Conservation (phyloP, 768 basidiomycete species). For the Candolleomyces eurysporus region DNA sequence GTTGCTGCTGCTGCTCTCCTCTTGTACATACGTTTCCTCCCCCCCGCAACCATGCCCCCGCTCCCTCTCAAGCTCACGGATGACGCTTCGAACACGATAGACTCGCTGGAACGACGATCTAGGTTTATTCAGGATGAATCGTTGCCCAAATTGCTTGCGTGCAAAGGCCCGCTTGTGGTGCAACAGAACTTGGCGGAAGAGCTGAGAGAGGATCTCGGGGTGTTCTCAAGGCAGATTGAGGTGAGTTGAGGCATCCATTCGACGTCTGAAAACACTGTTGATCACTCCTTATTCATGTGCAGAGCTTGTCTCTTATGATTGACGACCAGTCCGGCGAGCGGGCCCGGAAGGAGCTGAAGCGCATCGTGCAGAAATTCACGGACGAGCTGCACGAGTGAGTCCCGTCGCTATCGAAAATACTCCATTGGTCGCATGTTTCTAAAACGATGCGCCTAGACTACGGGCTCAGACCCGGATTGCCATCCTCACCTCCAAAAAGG, state of each 20-base stretch:
- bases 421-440: neutral
- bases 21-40: neutral
- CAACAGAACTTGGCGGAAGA: conserved; percentile 78
- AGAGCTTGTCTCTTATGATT: conserved; percentile 57
- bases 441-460: conserved; percentile 37
- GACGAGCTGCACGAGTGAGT: conserved; percentile 49
- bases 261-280: conserved; percentile 7
- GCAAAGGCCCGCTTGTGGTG: conserved; percentile 61
- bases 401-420: neutral
- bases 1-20: no score
- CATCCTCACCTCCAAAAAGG: conserved; percentile 68
- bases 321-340: conserved; percentile 69
- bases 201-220: conserved; percentile 71
- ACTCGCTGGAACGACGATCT: conserved; percentile 51
- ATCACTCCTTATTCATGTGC: neutral
- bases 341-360: conserved; percentile 45
- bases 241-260: conserved; percentile 30
- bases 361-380: conserved; percentile 48
- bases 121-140: conserved; percentile 68
- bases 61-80: conserved; percentile 53
- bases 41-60: conserved; percentile 52
- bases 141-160: conserved; percentile 69
- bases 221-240: conserved; percentile 65
- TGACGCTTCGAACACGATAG: conserved; percentile 49
- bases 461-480: conserved; percentile 66